Conservation (phyloP, 768 basidiomycete species). For the Pulveroboletus sp. region DNA sequence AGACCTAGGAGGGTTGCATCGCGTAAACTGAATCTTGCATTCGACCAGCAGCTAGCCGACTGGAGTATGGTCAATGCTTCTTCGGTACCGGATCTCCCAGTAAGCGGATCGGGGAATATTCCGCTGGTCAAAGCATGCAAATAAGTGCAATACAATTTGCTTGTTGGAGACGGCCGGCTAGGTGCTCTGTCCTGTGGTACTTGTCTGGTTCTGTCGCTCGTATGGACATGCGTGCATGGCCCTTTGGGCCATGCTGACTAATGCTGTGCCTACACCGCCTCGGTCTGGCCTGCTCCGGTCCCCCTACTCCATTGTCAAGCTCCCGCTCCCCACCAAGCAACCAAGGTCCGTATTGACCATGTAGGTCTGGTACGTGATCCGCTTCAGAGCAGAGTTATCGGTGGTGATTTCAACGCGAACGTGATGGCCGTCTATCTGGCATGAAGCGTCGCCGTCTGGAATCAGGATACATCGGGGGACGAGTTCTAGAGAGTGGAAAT, state of each 20-base stretch:
- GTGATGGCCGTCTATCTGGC: conserved; percentile 4
- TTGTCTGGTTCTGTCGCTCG: too few relatives aligned
- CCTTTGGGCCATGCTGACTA: too few relatives aligned
- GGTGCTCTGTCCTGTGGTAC: too few relatives aligned
- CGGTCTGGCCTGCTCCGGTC: too few relatives aligned
- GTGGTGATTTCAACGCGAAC: conserved; percentile 8
- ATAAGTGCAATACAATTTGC: conserved; percentile 36
- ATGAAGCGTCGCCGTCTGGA: conserved; percentile 30
- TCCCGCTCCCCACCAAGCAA: conserved; percentile 22
- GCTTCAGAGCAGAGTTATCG: background rate
- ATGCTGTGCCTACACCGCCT: too few relatives aligned
- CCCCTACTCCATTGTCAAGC: too few relatives aligned
- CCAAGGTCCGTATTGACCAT: conserved; percentile 30
- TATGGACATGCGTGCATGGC: too few relatives aligned
- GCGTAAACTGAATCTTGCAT: conserved; percentile 28
- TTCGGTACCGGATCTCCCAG: conserved; percentile 34
- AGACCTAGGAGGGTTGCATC: conserved; percentile 30
- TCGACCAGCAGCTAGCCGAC: conserved; percentile 38
- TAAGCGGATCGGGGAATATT: conserved; percentile 42
- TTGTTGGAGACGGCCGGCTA: too few relatives aligned
- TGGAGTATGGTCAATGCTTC: conserved; percentile 23
- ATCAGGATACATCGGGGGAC: conserved; percentile 30
- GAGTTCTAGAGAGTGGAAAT: background rate
- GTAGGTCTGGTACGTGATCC: conserved; percentile 27
- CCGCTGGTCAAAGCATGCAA: conserved; percentile 44